A percentile compares a stretch with the other conserved stretches of the same genome.
These are phyloP conservation scores for Diaporthe sp. DNA, from an alignment of 2,329 filamentous ascomycete genomes.

Conservation along the genomic window DNA sequence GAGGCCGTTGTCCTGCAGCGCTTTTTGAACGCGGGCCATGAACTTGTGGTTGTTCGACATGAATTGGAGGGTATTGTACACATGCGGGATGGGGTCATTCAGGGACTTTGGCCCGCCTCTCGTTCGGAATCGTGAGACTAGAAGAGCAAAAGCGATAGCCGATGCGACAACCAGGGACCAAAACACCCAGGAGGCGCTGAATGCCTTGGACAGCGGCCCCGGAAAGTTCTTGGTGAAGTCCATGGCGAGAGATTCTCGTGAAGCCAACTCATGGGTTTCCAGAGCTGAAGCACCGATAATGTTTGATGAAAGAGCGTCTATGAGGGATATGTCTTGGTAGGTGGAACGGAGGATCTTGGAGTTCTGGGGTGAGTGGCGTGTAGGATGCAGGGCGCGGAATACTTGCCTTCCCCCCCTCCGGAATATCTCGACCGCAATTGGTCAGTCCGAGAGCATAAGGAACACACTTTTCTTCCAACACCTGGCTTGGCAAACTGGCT, in stretches of 20 bases:
- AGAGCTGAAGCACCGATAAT: not conserved
- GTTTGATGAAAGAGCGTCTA: not conserved
- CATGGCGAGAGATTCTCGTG: not conserved
- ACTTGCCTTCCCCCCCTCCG: not conserved
- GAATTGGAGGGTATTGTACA: conserved; percentile 44
- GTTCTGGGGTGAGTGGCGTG: not conserved
- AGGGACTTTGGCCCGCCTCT: not conserved
- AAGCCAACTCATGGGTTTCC: not conserved
- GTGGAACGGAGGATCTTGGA: not conserved
- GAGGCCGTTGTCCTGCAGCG: conserved; percentile 33
- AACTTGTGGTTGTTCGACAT: conserved; percentile 40
- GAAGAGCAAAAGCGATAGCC: not conserved
- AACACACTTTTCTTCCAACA: not conserved
- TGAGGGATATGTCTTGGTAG: not conserved
- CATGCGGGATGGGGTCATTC: conserved; percentile 41
- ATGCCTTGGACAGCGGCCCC: not conserved
- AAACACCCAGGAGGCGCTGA: not conserved
- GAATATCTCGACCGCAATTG: not conserved
- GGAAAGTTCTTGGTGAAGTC: not conserved
- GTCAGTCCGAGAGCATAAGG: not conserved
- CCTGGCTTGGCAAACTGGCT: not conserved
- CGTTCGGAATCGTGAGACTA: not conserved
- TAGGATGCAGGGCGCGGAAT: not conserved
- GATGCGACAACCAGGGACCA: not conserved
- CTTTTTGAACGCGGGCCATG: conserved; percentile 34